These are phyloP conservation scores for Pyrus bretschneideri DNA, from an alignment of 306 rosid species.

Conservation along the genomic window DNA sequence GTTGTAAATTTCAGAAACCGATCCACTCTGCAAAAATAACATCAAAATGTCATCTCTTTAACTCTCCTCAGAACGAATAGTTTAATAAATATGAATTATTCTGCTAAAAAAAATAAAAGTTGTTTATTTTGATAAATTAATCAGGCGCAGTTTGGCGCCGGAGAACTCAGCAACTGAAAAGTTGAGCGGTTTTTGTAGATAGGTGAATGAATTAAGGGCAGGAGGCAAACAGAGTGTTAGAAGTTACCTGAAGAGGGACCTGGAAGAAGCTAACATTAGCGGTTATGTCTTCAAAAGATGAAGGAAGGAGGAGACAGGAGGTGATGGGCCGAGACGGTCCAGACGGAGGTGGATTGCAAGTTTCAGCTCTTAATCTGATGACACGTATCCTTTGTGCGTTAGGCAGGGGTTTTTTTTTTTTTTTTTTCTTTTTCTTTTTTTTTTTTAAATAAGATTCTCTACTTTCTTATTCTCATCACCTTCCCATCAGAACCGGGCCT, in stretches of 20 bases:
- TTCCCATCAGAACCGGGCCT: no score
- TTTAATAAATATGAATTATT: no score
- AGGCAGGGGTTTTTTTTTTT: no score
- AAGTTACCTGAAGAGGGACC: conserved; percentile 34
- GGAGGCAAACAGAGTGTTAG: neutral
- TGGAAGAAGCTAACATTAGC: conserved; percentile 26
- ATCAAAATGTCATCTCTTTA: neutral
- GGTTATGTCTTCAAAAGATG: neutral
- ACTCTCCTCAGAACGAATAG: neutral
- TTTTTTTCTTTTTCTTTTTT: no score
- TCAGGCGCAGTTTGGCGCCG: neutral
- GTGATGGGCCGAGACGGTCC: neutral
- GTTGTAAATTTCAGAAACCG: conserved; percentile 40
- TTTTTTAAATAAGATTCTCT: no score
- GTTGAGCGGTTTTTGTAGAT: neutral
- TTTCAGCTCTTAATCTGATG: neutral
- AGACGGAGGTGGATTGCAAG: neutral
- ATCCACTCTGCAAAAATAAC: conserved; percentile 39
- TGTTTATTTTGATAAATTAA: neutral
- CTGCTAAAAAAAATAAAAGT: no score
- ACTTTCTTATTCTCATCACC: no score
- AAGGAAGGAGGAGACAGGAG: neutral
- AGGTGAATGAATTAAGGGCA: neutral
- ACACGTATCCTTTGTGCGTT: no score
- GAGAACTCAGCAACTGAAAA: neutral